Evolutionary conservation across 2,329 filamentous ascomycete species (phyloP), one percentile per base, ranked within the genome.

Genomic region (Cadophora luteo-olivacea): DNA sequence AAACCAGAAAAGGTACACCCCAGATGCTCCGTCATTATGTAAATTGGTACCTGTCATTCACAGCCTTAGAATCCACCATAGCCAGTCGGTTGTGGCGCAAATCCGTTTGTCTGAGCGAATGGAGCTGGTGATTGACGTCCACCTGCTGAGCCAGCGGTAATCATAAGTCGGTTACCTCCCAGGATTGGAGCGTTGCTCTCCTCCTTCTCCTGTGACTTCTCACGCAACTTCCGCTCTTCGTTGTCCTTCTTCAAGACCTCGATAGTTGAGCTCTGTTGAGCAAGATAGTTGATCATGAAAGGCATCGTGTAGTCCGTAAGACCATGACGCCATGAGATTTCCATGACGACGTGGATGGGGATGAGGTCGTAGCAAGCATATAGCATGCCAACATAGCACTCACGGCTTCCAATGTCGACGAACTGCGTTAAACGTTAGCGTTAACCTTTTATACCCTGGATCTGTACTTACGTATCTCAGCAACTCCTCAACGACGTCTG

Each of bases 311-410:
- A 99, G 84, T 99, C 96, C 76, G 91, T 89, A 49, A 99, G 91
- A 69, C 94, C 93, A 79, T 97, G 87, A 75, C 96, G 95, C 96
- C 96, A 99, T 69, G 96, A 98, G 68, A 99, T 88, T 84, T 99
- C 96, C 81, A 99, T 88, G 68, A 99, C 91, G 64, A 97, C 85
- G 78, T 98, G 94, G 3, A 97, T 91, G 22, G 93, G 93, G 75
- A 99, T 94, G 70, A 99, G 91, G 69, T 98, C 96, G 82, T 99
- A 97, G 86, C 96, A 99, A 64, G 97, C 91, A 79, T 99, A 99
- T 61, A 99, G 87, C 94, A 99, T 99, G 78, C 94, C 97, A n/a
- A 97, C 96, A 79, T 97, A 99, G 87, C 96, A 99, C 81, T 99
- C 96, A 71, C 95, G 94, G 85, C 95, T 97, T 76, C 97, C 96